A percentile compares a stretch with the other conserved stretches of the same genome.
Evolutionary conservation across 23 red algal genomes (phyloP).

Genomic region (Gracilaria caudata): DNA sequence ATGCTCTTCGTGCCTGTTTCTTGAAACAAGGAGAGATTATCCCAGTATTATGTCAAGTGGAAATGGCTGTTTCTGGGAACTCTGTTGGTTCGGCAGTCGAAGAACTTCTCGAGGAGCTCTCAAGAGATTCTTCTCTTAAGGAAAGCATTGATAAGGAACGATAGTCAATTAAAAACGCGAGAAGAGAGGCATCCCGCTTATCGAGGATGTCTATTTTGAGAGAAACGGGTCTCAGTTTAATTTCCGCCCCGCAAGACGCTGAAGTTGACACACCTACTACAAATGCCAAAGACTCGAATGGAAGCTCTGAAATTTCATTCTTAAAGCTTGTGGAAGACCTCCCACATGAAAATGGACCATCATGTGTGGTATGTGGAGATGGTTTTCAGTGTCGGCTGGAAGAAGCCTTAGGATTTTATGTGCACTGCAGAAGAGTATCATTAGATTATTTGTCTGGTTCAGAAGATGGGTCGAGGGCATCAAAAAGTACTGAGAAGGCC

Average conservation of each 20-base stretch:
- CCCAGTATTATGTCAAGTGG: slow-evolving; percentile 61
- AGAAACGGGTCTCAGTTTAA: slow-evolving; percentile 51
- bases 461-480: not conserved
- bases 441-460: slow-evolving; percentile 36
- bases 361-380: slow-evolving; percentile 87
- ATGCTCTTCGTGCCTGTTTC: too few relatives aligned
- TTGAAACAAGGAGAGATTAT: slow-evolving; percentile 44
- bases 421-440: slow-evolving; percentile 61
- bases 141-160: slow-evolving; percentile 53
- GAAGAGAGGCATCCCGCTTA: slow-evolving; percentile 68
- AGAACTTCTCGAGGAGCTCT: slow-evolving; percentile 68
- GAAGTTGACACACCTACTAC: not conserved
- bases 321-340: slow-evolving; percentile 69
- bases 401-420: slow-evolving; percentile 73
- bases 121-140: slow-evolving; percentile 28
- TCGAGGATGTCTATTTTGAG: slow-evolving; percentile 63
- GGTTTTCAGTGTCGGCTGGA: slow-evolving; percentile 73
- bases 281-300: slow-evolving; percentile 7
- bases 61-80: slow-evolving; percentile 69
- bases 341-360: slow-evolving; percentile 68
- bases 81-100: slow-evolving; percentile 65
- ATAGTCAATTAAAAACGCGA: slow-evolving; percentile 44
- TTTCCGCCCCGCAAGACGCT: not conserved
- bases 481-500: not conserved
- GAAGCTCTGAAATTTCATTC: slow-evolving; percentile 12